Evolutionary conservation across 306 rosid species (phyloP).

Genomic region (Urtica urens): DNA sequence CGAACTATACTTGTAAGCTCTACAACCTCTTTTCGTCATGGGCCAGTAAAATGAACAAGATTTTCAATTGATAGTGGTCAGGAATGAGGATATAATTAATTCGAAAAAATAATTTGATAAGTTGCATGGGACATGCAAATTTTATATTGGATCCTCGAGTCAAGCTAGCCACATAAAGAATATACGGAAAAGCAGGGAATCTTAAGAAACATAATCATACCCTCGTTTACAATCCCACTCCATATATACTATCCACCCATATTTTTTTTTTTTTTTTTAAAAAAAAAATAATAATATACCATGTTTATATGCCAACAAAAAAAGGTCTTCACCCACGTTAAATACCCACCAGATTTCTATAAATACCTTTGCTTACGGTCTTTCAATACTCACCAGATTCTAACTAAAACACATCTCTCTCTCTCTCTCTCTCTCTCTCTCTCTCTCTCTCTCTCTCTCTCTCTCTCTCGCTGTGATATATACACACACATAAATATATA

Average conservation of each 20-base stretch:
- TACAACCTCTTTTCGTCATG: too few species aligned
- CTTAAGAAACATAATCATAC: constrained; percentile 32
- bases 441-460: not conserved
- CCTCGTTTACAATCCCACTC: constrained; percentile 12
- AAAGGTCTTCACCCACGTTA: not conserved
- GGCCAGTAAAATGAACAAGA: too few species aligned
- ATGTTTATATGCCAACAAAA: not conserved
- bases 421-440: not conserved
- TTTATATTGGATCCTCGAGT: constrained; percentile 5
- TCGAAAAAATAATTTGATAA: constrained; percentile 28
- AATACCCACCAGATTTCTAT: constrained; percentile 21
- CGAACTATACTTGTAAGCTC: too few species aligned
- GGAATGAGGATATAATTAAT: too few species aligned
- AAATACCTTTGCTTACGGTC: constrained; percentile 21
- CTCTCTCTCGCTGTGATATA: not conserved
- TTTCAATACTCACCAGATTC: constrained; percentile 20
- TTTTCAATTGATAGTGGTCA: too few species aligned
- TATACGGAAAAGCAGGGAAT: constrained; percentile 22
- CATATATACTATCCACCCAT: not conserved
- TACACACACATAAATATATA: too few species aligned
- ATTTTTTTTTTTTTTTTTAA: not conserved
- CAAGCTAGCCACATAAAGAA: constrained; percentile 3
- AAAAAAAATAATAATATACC: not conserved
- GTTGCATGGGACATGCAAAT: constrained; percentile 43
- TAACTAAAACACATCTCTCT: not conserved